These are phyloP conservation scores for Hirschioporus abietinus DNA, from an alignment of 768 basidiomycete genomes.

Conservation along the genomic window DNA sequence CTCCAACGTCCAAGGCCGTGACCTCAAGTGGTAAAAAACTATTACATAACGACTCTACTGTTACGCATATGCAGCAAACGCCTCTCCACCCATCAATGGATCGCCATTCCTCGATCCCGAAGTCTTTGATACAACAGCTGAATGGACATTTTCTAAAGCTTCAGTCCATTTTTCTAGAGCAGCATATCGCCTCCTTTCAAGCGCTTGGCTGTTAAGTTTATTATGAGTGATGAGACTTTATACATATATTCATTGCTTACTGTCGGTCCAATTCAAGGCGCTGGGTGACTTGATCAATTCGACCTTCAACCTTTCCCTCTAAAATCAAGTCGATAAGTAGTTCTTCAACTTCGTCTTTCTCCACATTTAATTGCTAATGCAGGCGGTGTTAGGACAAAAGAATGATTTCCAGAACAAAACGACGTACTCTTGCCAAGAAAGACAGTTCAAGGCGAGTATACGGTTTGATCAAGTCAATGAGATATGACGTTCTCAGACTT, in stretches of 20 bases:
- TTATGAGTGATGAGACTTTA: background rate
- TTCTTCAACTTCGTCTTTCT: slow-evolving; percentile 86
- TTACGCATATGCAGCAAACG: background rate
- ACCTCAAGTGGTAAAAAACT: background rate
- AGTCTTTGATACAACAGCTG: slow-evolving; percentile 70
- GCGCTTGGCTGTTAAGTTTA: slow-evolving; percentile 54
- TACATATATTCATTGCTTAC: slow-evolving; percentile 35
- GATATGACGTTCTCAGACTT: slow-evolving; percentile 90
- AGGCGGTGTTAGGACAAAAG: slow-evolving; percentile 5
- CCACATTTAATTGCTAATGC: slow-evolving; percentile 89
- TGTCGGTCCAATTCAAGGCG: slow-evolving; percentile 85
- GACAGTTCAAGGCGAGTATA: slow-evolving; percentile 92
- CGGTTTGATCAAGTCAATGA: slow-evolving; percentile 97
- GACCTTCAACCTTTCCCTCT: slow-evolving; percentile 95
- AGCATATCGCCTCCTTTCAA: slow-evolving; percentile 82
- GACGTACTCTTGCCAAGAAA: slow-evolving; percentile 81
- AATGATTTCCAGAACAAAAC: background rate
- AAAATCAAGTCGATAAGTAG: slow-evolving; percentile 89
- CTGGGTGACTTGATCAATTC: slow-evolving; percentile 95
- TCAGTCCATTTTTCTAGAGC: slow-evolving; percentile 81
- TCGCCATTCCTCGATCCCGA: slow-evolving; percentile 23
- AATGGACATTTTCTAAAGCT: slow-evolving; percentile 72
- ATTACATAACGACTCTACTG: background rate
- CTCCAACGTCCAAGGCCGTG: background rate
- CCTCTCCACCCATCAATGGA: background rate